Evolutionary conservation across 2,329 filamentous ascomycete species (phyloP), one percentile per base, ranked within the genome.

Genomic region (Talaromyces sp.): DNA sequence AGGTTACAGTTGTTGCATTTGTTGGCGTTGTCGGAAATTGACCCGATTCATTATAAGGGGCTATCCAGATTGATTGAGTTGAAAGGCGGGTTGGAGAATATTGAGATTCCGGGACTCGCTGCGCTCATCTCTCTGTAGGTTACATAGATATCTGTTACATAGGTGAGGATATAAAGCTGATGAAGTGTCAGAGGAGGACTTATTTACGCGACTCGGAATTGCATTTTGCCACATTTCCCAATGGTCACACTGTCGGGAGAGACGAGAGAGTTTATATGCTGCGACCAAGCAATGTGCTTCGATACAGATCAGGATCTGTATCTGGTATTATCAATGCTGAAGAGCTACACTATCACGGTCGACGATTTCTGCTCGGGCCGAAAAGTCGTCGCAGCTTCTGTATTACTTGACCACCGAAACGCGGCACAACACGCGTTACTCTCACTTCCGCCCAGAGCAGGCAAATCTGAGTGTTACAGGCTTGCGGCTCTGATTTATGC

Each of bases 371-470:
- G 41, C 56, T 27, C 51, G n/a, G 41, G 31, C 27, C 51, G 51
- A 10, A 46, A 59, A 35, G 27, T 46, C 26, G 24, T 58, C 2
- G 3, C 24, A 2, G 26, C 32, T 32, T 58, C 56, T 32, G n/a
- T 17, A 17, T 26, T 58, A 21, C 35, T 58, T 14, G 50, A 58
- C 26, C 56, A 54, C n/a, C 43, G 56, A 12, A 54, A 58, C 21
- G 31, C n/a, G 26, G 52, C 50, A 19, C 56, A 58, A 21, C 56
- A 58, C 54, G 56, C 56, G 46, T 26, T 58, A 3, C 50, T 58
- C 2, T 58, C 56, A 54, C 56, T 58, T 17, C 56, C 26, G 7
- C 50, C 50, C 6, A 56, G 54, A 31, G 21, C 11, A 14, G 54
- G 54, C 19, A 19, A 6, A 29, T n/a, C 50, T 10, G 56, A 58